A percentile compares a stretch with the other conserved stretches of the same genome.
These are phyloP conservation scores for Talaromyces sp. DNA, from an alignment of 2,329 filamentous ascomycete species.

Conservation along the genomic window DNA sequence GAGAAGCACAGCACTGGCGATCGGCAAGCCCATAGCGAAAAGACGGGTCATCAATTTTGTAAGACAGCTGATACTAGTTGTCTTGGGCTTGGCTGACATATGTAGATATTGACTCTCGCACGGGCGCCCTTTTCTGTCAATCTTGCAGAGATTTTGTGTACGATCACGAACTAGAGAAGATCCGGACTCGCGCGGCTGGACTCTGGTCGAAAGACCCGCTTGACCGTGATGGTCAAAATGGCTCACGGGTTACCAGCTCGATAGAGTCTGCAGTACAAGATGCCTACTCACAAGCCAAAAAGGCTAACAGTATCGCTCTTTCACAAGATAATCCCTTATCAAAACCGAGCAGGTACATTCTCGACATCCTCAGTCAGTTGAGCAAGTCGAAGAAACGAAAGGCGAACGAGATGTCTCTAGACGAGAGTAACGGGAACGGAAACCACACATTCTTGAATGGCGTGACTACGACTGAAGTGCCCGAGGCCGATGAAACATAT, in stretches of 20 bases:
- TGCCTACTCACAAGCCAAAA: slow-evolving; percentile 19
- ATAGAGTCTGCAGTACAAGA: slow-evolving; percentile 19
- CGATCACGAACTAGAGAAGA: slow-evolving; percentile 40
- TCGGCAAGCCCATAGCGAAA: slow-evolving; percentile 37
- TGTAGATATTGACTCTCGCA: slow-evolving; percentile 44
- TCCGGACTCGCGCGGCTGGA: slow-evolving; percentile 30
- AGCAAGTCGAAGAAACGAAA: slow-evolving; percentile 18
- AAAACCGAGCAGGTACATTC: slow-evolving; percentile 24
- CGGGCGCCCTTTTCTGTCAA: slow-evolving; percentile 41
- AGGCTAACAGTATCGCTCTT: slow-evolving; percentile 8
- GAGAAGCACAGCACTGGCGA: slow-evolving; percentile 33
- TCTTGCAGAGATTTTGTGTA: slow-evolving; percentile 44
- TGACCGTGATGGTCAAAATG: not conserved
- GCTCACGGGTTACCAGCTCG: slow-evolving; percentile 10
- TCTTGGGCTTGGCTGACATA: slow-evolving; percentile 15
- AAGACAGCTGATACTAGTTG: slow-evolving; percentile 21
- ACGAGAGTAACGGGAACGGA: slow-evolving; percentile 9
- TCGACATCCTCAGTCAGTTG: slow-evolving; percentile 3
- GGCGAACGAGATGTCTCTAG: slow-evolving; percentile 6
- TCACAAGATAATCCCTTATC: slow-evolving; percentile 14
- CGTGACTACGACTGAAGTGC: slow-evolving; percentile 39
- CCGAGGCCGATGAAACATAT: slow-evolving; percentile 62
- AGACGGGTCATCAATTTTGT: slow-evolving; percentile 45
- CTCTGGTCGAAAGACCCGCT: slow-evolving; percentile 17
- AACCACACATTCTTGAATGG: slow-evolving; percentile 3